Percentiles rank a stretch among this genome's conserved stretches.
phyloP scores from a whole-genome alignment of 2,329 filamentous ascomycete species.

The Ophiocordyceps unilateralis region DNA sequence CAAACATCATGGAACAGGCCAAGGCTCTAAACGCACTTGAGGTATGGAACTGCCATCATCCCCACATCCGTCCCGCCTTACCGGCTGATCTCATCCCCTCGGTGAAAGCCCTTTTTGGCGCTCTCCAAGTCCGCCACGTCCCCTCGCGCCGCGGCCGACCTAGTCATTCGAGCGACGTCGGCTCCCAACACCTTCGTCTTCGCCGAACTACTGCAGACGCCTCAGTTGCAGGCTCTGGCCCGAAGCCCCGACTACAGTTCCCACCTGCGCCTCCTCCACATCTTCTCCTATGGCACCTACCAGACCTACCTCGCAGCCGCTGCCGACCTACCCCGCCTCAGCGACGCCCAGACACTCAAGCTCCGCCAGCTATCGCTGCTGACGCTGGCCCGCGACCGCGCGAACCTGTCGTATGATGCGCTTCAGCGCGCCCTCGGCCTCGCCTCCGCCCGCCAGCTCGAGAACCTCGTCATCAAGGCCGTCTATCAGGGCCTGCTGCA shows the following conservation, averaged over 20 bases:
- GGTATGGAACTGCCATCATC: constrained; percentile 18
- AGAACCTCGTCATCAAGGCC: constrained; percentile 71
- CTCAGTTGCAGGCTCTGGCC: constrained; percentile 59
- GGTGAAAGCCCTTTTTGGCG: constrained; percentile 65
- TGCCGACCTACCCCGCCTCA: constrained; percentile 48
- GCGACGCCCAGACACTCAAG: constrained; percentile 59
- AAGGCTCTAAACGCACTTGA: constrained; percentile 48
- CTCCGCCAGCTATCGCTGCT: constrained; percentile 83
- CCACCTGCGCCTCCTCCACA: constrained; percentile 57
- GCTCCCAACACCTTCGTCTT: constrained; percentile 83
- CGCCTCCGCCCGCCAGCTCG: constrained; percentile 49
- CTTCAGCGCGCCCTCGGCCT: constrained; percentile 54
- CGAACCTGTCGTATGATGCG: constrained; percentile 54
- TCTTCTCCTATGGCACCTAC: constrained; percentile 90
- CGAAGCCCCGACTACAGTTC: constrained; percentile 39
- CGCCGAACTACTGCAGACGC: constrained; percentile 71
- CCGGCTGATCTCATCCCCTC: constrained; percentile 5
- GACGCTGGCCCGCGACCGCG: constrained; percentile 52
- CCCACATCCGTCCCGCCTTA: no score
- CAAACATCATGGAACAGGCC: constrained; percentile 49
- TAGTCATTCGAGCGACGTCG: constrained; percentile 79
- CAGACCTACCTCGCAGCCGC: constrained; percentile 42
- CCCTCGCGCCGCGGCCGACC: constrained; percentile 67
- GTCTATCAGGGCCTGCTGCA: constrained; percentile 73
- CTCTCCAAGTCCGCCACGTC: constrained; percentile 76